These are phyloP conservation scores for Neurospora sp. DNA, from an alignment of 495 filamentous ascomycete genomes.

Conservation along the genomic window DNA sequence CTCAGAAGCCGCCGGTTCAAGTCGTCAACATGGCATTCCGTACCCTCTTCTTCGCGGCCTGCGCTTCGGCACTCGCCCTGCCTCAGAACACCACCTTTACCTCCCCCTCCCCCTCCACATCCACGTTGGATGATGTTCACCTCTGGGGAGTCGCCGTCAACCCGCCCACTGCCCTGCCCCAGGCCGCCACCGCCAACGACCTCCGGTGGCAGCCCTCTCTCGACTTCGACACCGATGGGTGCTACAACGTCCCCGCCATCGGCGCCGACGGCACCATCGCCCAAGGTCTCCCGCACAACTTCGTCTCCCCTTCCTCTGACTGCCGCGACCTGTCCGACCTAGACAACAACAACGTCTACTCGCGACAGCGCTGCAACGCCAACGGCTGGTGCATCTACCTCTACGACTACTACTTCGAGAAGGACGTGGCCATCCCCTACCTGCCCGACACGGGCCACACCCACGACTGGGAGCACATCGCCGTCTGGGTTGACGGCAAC, in stretches of 20 bases:
- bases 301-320: constrained; percentile 17
- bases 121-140: not conserved
- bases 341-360: constrained; percentile 36
- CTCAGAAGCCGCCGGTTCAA: not conserved
- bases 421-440: constrained; percentile 29
- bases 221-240: constrained; percentile 38
- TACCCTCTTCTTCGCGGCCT: not conserved
- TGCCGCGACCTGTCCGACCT: constrained; percentile 33
- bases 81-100: not conserved
- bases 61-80: not conserved
- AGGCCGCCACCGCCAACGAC: constrained; percentile 30
- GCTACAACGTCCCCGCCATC: constrained; percentile 39
- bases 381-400: constrained; percentile 34
- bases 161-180: constrained; percentile 27
- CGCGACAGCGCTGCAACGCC: constrained; percentile 31
- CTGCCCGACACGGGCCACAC: constrained; percentile 25
- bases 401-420: constrained; percentile 41
- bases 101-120: not conserved
- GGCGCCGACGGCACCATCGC: constrained; percentile 24
- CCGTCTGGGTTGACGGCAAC: constrained; percentile 24
- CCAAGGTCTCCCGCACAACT: constrained; percentile 25
- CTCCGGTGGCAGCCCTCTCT: constrained; percentile 33
- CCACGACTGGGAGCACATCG: constrained; percentile 41
- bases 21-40: not conserved
- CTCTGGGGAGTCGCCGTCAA: constrained; percentile 2